phyloP scores from a whole-genome alignment of 257 asterid species.

The Gardenia jasminoides region DNA sequence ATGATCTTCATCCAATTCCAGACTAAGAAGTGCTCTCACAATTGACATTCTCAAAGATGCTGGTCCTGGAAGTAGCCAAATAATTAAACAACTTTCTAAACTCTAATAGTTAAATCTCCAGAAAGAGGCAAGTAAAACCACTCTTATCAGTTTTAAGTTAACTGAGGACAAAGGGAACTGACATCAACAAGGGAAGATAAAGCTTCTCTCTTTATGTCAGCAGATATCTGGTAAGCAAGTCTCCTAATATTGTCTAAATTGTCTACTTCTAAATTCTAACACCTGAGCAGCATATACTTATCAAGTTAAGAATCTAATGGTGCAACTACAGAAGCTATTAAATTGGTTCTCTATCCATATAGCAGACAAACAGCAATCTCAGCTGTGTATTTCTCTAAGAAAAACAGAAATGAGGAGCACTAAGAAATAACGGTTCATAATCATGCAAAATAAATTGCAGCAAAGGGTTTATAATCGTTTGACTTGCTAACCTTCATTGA shows the following conservation, averaged over 20 bases:
- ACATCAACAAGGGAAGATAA: neutral
- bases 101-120: neutral
- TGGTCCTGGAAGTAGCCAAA: conserved; percentile 39
- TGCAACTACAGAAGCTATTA: neutral
- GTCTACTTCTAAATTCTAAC: neutral
- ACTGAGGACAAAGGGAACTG: neutral
- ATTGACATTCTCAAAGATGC: conserved; percentile 38
- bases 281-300: neutral
- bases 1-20: conserved; percentile 46
- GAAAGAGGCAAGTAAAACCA: neutral
- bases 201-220: neutral
- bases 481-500: conserved; percentile 43
- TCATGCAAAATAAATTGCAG: neutral
- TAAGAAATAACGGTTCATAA: neutral
- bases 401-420: neutral
- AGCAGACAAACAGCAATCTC: neutral
- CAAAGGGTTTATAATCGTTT: neutral
- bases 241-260: too few species aligned
- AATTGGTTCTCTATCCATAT: neutral
- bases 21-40: conserved; percentile 43
- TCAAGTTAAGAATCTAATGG: neutral
- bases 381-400: neutral
- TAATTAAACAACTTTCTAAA: neutral
- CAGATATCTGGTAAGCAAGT: neutral
- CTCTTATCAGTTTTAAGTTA: neutral